Percentiles rank a stretch among this genome's conserved stretches.
Evolutionary conservation across 1,284 basidiomycete genomes (phyloP).

Genomic region (Trichosporon inkin): DNA sequence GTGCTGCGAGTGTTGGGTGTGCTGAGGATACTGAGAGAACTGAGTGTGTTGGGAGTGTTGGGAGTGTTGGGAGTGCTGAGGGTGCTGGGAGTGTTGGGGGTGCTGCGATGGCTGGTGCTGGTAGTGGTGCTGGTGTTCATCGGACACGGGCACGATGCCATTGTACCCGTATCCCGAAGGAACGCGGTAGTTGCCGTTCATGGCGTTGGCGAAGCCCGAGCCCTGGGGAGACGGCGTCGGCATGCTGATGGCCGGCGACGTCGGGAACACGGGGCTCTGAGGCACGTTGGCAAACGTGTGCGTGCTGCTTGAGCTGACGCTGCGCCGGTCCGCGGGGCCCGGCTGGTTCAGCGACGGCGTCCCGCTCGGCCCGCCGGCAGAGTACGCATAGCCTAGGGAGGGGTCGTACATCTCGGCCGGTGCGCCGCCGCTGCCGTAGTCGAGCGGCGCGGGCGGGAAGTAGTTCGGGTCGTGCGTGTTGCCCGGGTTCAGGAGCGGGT

Average conservation of each 20-base stretch:
- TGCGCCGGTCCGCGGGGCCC: slow-evolving; percentile 9
- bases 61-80: neutral
- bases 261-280: neutral
- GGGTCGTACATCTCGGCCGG: neutral
- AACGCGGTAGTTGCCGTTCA: neutral
- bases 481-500: slow-evolving; percentile 44
- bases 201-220: neutral
- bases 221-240: neutral
- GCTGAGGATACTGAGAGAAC: neutral
- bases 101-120: too few species aligned
- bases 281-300: slow-evolving; percentile 10
- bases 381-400: neutral
- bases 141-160: too few species aligned
- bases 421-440: slow-evolving; percentile 3
- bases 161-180: neutral
- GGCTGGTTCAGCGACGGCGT: neutral
- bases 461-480: slow-evolving; percentile 48
- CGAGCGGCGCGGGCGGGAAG: slow-evolving; percentile 46
- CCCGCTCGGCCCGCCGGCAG: neutral
- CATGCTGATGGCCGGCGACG: neutral
- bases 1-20: neutral
- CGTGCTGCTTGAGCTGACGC: slow-evolving; percentile 16
- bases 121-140: too few species aligned
- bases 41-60: neutral
- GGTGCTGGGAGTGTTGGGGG: neutral